These are phyloP conservation scores for Aspergillus ostianus DNA, from an alignment of 495 filamentous ascomycete species.

Conservation along the genomic window DNA sequence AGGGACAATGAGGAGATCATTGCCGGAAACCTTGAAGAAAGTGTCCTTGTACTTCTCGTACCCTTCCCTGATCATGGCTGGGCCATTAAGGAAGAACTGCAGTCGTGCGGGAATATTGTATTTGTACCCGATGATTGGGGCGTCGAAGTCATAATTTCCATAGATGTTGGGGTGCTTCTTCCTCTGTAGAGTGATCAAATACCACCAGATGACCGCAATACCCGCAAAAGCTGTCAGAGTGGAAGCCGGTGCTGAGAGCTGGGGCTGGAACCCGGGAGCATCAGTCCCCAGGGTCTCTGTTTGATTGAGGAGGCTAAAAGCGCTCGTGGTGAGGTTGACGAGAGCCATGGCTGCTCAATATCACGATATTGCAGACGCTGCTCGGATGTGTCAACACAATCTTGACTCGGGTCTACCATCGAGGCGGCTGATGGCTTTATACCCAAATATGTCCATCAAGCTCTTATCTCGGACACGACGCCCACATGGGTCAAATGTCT, in stretches of 20 bases:
- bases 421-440: not conserved
- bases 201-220: slow-evolving; percentile 1
- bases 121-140: not conserved
- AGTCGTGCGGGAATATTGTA: not conserved
- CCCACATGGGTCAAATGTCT: not conserved
- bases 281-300: not conserved
- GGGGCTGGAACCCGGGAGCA: not conserved
- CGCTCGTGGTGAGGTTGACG: not conserved
- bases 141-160: slow-evolving; percentile 1
- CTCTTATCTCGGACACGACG: not conserved
- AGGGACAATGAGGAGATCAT: slow-evolving; percentile 2
- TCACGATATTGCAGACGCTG: not conserved
- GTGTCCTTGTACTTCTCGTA: slow-evolving; percentile 5
- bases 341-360: not conserved
- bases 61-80: not conserved
- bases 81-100: slow-evolving; percentile 3
- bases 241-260: not conserved
- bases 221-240: not conserved
- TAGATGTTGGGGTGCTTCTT: slow-evolving; percentile 1
- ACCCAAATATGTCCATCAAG: not conserved
- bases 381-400: not conserved
- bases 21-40: not conserved
- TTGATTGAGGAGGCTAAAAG: not conserved
- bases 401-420: not conserved
- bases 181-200: not conserved